Evolutionary conservation across 78 protist species (phyloP).

Genomic region (Acrasis kona): DNA sequence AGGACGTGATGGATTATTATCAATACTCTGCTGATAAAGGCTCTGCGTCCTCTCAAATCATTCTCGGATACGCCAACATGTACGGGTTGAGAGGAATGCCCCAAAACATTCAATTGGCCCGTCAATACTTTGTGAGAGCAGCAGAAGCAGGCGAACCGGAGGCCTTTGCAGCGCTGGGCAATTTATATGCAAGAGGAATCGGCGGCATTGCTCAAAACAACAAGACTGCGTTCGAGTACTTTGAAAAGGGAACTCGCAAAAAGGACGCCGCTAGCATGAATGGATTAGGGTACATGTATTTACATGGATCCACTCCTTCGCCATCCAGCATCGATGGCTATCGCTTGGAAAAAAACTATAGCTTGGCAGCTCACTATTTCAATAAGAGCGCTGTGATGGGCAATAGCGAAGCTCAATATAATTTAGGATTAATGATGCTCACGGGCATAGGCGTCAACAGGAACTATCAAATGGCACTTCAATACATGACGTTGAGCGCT

Average conservation of each 20-base stretch:
- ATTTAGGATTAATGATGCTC: conserved; percentile 6
- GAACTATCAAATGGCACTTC: background rate
- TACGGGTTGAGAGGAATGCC: background rate
- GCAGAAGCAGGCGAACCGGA: conserved; percentile 5
- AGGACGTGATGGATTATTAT: conserved; percentile 7
- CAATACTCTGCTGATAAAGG: conserved; percentile 14
- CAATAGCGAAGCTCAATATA: conserved; percentile 24
- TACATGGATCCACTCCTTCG: no score
- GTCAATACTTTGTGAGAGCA: background rate
- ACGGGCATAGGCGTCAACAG: conserved; percentile 5
- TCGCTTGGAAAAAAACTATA: conserved; percentile 18
- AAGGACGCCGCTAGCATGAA: conserved; percentile 18
- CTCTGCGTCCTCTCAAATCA: conserved; percentile 8
- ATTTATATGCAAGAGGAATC: conserved; percentile 43
- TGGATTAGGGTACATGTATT: conserved; percentile 43
- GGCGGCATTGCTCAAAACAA: background rate
- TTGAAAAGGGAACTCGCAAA: conserved; percentile 18
- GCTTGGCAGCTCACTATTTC: conserved; percentile 14
- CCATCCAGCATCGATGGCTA: conserved; percentile 19
- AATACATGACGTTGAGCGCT: background rate
- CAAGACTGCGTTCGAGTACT: conserved; percentile 3
- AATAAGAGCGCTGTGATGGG: conserved; percentile 7
- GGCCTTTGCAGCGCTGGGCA: conserved; percentile 43
- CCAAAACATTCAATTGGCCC: background rate
- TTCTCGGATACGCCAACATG: conserved; percentile 4